phyloP scores from a whole-genome alignment of 208 protist species.

The Acanthamoeba royreba region DNA sequence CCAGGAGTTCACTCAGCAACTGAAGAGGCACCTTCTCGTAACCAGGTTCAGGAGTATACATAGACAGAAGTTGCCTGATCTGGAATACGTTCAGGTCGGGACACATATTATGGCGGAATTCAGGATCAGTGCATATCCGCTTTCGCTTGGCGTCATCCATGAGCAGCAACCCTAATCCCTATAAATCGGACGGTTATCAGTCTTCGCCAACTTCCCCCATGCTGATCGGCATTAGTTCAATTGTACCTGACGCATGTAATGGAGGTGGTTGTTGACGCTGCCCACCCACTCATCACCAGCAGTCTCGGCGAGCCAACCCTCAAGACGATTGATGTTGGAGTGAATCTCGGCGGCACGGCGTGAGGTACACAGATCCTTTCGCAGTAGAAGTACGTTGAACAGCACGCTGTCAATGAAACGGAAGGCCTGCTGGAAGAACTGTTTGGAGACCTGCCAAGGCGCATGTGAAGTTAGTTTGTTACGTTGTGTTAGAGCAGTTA shows the following conservation, averaged over 20 bases:
- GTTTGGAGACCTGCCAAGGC: neutral
- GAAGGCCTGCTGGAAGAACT: neutral
- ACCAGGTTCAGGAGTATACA: neutral
- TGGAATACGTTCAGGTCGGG: constrained; percentile 15
- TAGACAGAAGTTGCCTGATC: constrained; percentile 13
- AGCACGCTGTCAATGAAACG: neutral
- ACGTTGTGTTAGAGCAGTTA: too few species aligned
- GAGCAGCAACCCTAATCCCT: neutral
- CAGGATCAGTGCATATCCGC: neutral
- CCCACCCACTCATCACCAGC: neutral
- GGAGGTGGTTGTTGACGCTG: neutral
- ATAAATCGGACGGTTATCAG: neutral
- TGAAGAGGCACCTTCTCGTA: neutral
- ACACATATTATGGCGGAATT: neutral
- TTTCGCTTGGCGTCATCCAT: neutral
- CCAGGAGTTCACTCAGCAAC: neutral
- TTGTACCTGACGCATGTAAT: neutral
- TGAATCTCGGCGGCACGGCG: neutral
- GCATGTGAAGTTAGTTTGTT: too few species aligned
- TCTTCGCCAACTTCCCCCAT: neutral
- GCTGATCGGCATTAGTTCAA: neutral
- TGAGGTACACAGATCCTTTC: neutral
- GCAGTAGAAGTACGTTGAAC: neutral
- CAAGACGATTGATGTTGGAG: neutral
- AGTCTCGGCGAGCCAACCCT: neutral